Conservation (phyloP, 177 flowering plant species). For the Vitis hybrid region DNA sequence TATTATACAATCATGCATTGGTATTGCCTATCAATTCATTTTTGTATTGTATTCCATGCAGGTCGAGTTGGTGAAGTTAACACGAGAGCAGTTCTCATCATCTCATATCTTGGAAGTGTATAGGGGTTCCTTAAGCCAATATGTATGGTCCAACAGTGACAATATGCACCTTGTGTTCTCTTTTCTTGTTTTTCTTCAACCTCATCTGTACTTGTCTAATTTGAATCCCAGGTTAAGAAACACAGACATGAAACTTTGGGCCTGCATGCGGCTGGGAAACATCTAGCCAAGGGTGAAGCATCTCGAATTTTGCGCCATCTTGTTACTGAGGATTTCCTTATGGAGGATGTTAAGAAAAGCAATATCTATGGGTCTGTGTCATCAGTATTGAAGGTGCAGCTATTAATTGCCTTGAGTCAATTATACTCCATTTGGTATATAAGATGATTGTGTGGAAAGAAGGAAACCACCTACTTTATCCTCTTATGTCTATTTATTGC, state of each 20-base stretch:
- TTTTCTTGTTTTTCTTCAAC: neutral
- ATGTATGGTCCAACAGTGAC: conserved; percentile 42
- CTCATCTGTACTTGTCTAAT: conserved; percentile 3
- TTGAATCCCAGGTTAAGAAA: conserved; percentile 68
- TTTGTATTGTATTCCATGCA: conserved; percentile 20
- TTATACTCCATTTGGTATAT: no score
- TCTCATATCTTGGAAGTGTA: conserved; percentile 90
- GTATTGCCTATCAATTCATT: neutral
- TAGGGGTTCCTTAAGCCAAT: conserved; percentile 83
- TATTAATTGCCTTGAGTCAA: neutral
- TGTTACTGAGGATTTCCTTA: conserved; percentile 77
- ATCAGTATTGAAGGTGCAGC: conserved; percentile 70
- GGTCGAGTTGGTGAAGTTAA: conserved; percentile 78
- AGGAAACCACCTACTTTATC: neutral
- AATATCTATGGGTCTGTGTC: conserved; percentile 87
- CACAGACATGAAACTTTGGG: conserved; percentile 62
- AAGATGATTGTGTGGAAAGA: neutral
- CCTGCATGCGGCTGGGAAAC: conserved; percentile 91
- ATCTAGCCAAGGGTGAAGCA: conserved; percentile 76
- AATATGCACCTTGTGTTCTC: neutral
- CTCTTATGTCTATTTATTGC: neutral
- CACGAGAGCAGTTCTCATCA: conserved; percentile 72
- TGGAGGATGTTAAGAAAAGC: conserved; percentile 88
- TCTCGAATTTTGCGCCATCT: conserved; percentile 82
- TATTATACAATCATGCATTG: neutral